A percentile compares a stretch with the other conserved stretches of the same genome.
These are phyloP conservation scores for Populus euphratica DNA, from an alignment of 345 rosid species.

Conservation along the genomic window DNA sequence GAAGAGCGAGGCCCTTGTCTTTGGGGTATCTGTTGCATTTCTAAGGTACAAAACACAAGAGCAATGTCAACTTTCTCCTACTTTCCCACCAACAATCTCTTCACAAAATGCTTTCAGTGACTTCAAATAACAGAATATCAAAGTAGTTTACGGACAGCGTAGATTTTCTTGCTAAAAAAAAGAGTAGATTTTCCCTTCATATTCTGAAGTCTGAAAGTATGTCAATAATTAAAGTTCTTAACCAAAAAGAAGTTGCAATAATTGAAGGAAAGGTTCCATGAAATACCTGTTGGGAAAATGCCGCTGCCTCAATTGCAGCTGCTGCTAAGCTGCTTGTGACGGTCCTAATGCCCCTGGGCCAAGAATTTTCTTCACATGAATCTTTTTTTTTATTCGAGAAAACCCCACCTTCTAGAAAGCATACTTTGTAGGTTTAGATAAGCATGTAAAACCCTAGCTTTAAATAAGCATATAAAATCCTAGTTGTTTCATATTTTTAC, in stretches of 20 bases:
- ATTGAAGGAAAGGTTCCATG: background rate
- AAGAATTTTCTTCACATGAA: slow-evolving; percentile 31
- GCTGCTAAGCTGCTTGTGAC: slow-evolving; percentile 92
- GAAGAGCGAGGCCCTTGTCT: background rate
- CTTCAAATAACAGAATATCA: background rate
- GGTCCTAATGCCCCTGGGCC: slow-evolving; percentile 70
- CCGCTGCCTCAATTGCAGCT: slow-evolving; percentile 97
- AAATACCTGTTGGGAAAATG: slow-evolving; percentile 88
- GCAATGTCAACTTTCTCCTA: background rate
- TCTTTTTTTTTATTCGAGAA: too few species aligned
- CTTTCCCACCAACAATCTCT: background rate
- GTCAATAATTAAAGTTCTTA: background rate
- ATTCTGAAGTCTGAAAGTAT: background rate
- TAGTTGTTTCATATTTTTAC: fast-evolving
- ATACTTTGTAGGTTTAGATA: too few species aligned
- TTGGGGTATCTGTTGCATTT: background rate
- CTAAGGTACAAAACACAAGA: background rate
- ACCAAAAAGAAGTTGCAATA: background rate
- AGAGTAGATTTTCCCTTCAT: background rate
- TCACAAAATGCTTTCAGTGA: background rate
- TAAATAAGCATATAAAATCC: too few species aligned
- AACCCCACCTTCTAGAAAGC: too few species aligned
- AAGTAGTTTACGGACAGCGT: background rate
- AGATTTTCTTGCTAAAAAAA: background rate
- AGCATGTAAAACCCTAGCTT: fast-evolving